These are phyloP conservation scores for Cystobasidium sp. DNA, from an alignment of 1,284 basidiomycete genomes.

Conservation along the genomic window DNA sequence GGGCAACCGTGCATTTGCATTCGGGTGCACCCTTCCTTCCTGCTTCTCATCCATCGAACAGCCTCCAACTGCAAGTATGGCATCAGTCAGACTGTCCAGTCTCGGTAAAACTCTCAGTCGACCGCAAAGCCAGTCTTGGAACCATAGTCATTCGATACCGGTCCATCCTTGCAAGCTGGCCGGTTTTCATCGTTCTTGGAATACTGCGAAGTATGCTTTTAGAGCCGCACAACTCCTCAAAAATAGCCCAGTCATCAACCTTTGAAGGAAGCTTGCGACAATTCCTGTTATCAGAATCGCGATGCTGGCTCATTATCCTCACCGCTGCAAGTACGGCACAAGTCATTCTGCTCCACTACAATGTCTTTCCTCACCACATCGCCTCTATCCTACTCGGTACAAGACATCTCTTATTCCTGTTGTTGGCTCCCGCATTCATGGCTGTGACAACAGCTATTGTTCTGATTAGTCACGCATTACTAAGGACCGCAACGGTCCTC, in stretches of 20 bases:
- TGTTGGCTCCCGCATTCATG: constrained; percentile 41
- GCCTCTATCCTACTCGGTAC: constrained; percentile 48
- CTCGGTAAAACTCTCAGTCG: constrained; percentile 46
- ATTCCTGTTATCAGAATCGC: neutral
- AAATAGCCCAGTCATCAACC: neutral
- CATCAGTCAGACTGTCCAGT: constrained; percentile 49
- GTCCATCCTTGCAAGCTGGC: constrained; percentile 50
- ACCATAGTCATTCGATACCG: constrained; percentile 48
- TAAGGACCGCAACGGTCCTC: too few species aligned
- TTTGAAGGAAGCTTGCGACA: neutral
- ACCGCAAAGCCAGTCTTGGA: constrained; percentile 46
- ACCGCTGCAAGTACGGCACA: neutral
- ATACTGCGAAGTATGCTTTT: constrained; percentile 46
- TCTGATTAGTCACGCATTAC: neutral
- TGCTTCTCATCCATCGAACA: constrained; percentile 17
- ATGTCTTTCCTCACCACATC: neutral
- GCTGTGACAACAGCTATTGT: constrained; percentile 26
- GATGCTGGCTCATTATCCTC: neutral
- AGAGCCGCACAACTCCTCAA: neutral
- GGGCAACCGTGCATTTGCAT: constrained; percentile 51
- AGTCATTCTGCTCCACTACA: neutral
- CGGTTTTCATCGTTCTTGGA: constrained; percentile 48
- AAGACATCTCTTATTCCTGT: constrained; percentile 43
- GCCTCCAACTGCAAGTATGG: constrained; percentile 49
- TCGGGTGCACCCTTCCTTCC: constrained; percentile 50